Evolutionary conservation across 805 yeast genomes (phyloP), one percentile per base, ranked within the genome.

Genomic region (Hanseniaspora valbyensis): DNA sequence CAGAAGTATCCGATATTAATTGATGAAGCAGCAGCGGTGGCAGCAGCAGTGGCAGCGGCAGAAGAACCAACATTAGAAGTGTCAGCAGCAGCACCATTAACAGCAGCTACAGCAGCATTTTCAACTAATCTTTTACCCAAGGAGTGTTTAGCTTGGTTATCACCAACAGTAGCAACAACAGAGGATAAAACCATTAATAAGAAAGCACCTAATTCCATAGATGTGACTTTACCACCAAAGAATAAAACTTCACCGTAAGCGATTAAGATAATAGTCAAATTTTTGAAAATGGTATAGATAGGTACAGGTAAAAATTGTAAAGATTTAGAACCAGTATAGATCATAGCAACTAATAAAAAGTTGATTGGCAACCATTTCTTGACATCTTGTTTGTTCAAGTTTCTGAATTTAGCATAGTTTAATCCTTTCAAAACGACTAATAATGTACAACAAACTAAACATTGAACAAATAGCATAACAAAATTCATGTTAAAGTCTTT

Each of bases 171-270:
- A 42, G 98, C 98, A 59, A 92, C 84, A 37, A 92, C 80, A n/a
- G 96, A 87, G 10, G 97, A 89, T 53, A 92, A 72, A 49, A 92
- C 96, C 95, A 92, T 92, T 65, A 92, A 74, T 49, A 80, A 63
- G 67, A 92, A 92, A 1, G 97, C 83, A 38, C 87, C 81, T 57
- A 92, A 72, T 42, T 95, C 88, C 92, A 89, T 81, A 34, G 89
- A 67, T 49, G 95, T 80, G 59, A 90, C 96, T 54, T 73, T 69
- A 56, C 96, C 96, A 55, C 96, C 95, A 61, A 90, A 92, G 94
- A 96, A 90, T 54, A 92, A 60, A 32, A 90, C 96, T 71, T 92
- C 98, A 72, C 97, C 97, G 66, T 92, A 92, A 32, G 98, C 97
- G 66, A 92, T 92, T 64, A 92, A 72, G 58, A 92, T 90, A 64